Evolutionary conservation across 2,329 filamentous ascomycete species (phyloP), one percentile per base, ranked within the genome.

Genomic region (Pochonia chlamydosporia): DNA sequence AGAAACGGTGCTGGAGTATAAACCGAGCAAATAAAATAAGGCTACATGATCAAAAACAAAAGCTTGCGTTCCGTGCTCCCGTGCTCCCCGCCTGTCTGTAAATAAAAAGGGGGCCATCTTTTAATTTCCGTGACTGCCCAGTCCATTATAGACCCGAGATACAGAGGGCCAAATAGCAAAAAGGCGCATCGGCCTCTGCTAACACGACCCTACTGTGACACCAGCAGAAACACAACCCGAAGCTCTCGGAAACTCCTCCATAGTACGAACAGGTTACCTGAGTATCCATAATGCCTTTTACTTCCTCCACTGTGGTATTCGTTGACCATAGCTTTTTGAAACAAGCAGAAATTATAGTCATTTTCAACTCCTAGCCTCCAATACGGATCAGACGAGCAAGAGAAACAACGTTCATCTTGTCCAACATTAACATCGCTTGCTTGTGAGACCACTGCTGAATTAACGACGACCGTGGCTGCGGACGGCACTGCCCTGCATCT

Each of bases 381-480:
- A 63, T 58, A 51, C 46, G 57, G 56, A 60, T 55, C 54, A 47
- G 49, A 53, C 50, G 54, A 54, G 54, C 58, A 54, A 54, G 50
- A 57, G 54, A 57, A 59, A 52, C 49, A 45, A 54, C 51, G 54
- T 53, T 54, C 35, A 47, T 53, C 55, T 54, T 59, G 56, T 56
- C 57, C 57, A 61, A 56, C 52, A 53, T 49, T 53, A 58, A 57
- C 51, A 57, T 56, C 51, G 55, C 52, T 56, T 49, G 55, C 49
- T 36, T 48, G 42, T 26, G 23, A 46, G 44, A 30, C 42, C 21
- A 45, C 21, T 31, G 23, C 13, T 8, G n/a, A 35, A 47, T 74
- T 91, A 96, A 71, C 90, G 90, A 71, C 91, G 89, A 62, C 91
- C 90, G 68, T 93, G 88, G 75, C 88, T 95, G 75, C 91, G 87